Base-by-base conservation (phyloP, 768 basidiomycete genomes). In the Chalciporus pseudorubinellus region DNA sequence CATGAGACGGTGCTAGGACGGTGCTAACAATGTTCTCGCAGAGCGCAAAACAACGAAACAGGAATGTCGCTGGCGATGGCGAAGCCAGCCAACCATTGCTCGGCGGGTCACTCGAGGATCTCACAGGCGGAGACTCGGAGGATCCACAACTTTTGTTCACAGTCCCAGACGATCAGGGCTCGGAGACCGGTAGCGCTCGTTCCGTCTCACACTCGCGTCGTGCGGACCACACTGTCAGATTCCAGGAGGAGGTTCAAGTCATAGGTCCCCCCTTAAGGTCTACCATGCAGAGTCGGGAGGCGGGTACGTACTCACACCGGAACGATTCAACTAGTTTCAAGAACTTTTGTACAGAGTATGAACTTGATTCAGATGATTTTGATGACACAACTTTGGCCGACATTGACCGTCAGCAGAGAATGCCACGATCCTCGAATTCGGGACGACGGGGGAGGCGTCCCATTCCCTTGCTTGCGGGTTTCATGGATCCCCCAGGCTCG, bases 281-380 rank as follows among this genome's bases (percentile, higher is more conserved):
- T 19, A 90, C 85, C 20, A 70, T 76, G 24, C 72, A 83, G 47
- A 92, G 90, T 64, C 84, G 92, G 50, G 91, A 93, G 74, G 75
- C 83, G 66, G 88, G 90, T 92, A 66, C 67, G 87, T 82, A 63
- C 57, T 66, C 69, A 51, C 18, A 21, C 43, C n/a, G 5, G 24
- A 44, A 47, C 41, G 33, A 29, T 43, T 51, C 43, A 36, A 18
- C 45, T 39, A 26, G 14, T 28, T 50, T 64, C 43, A 56, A 48
- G 19, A 54, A 40, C 54, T 33, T 43, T 2, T 39, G 26, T 44
- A 6, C 59, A 94, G 92, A 89, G 63, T 95, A 77, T 67, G 93
- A 95, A 12, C 79, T 89, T 18, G 92, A 95, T 62, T 75, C 82
- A 0, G 92, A 94, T 66, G 90, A 91, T 19, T 69, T 93, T 12